Evolutionary conservation across 495 filamentous ascomycete genomes (phyloP), one percentile per base, ranked within the genome.

Genomic region (Tuber indicum): DNA sequence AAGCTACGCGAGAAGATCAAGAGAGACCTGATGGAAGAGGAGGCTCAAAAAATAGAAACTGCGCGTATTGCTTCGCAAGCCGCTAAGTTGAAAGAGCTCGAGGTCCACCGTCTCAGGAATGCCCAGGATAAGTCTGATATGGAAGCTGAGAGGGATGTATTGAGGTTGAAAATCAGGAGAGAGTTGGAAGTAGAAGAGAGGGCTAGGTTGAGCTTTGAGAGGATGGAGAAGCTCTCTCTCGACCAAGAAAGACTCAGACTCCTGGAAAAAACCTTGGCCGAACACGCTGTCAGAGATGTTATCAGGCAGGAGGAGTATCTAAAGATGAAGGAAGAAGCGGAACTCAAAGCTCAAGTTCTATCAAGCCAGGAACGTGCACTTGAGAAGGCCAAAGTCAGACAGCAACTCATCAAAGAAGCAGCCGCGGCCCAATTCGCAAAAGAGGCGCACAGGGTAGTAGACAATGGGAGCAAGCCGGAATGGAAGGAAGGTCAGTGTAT

Each of bases 11-110:
- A 74, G 71, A 80, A 79, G 81, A 75, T 74, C 32, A 79, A 71
- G 76, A 79, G 69, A 76, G 77, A 81, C 23, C 58, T 81, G 75
- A 86, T 75, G 72, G 72, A 76, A 70, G 77, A 70, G 75, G 76
- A 77, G 47, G 71, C 71, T 46, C 75, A 66, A 79, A 72, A 72
- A 74, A 76, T 52, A 10, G 17, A 44, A 19, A 77, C 79, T 52
- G 78, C 79, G 66, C 52, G 39, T 46, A 69, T 75, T 8, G 74
- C 49, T 46, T 74, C 58, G 4, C 74, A 80, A 72, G 70, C 46
- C 1, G 47, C 79, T 41, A 76, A 72, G 45, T 39, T 74, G n/a
- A 77, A 79, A 39, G 74, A 80, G 39, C 74, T 80, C 8, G 78
- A 80, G 49, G 23, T 17, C 19, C 74, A 76, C 23, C 78, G 74